Percentiles rank a stretch among this genome's conserved stretches.
Evolutionary conservation across 305 asterid species (phyloP).

Genomic region (Fraxinus sp.): DNA sequence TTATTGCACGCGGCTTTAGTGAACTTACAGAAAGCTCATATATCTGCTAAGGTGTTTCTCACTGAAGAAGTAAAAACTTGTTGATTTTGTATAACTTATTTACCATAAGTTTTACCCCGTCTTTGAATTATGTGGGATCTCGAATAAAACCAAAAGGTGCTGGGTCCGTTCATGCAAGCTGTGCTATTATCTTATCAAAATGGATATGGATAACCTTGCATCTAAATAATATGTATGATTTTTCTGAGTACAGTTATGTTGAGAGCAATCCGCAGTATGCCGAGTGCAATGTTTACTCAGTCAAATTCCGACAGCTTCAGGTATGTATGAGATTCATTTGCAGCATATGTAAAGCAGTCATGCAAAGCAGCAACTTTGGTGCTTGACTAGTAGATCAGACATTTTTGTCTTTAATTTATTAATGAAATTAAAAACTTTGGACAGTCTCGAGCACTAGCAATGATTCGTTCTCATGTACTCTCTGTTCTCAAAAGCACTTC

Average conservation of each 20-base stretch:
- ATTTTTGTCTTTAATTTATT: conserved; percentile 16
- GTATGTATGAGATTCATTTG: conserved; percentile 37
- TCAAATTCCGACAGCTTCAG: conserved; percentile 99
- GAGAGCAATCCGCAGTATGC: conserved; percentile 98
- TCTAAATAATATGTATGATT: conserved; percentile 6
- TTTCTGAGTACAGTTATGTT: conserved; percentile 61
- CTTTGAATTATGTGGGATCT: conserved; percentile 15
- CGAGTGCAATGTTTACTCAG: conserved; percentile 94
- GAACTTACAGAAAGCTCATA: conserved; percentile 7
- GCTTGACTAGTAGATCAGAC: conserved; percentile 19
- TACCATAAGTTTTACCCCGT: conserved; percentile 18
- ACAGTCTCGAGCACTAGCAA: conserved; percentile 97
- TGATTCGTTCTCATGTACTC: conserved; percentile 88
- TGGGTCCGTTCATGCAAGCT: conserved; percentile 7
- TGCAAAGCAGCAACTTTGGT: conserved; percentile 11
- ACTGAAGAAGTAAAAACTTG: background rate
- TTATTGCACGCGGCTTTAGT: conserved; percentile 19
- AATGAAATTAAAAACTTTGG: conserved; percentile 24
- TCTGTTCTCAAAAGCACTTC: conserved; percentile 84
- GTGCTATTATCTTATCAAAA: conserved; percentile 19
- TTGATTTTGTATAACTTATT: conserved; percentile 2
- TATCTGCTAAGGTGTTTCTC: conserved; percentile 7
- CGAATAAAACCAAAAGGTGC: conserved; percentile 15
- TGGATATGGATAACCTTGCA: background rate
- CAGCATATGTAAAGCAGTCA: conserved; percentile 5